These are phyloP conservation scores for Quillaja saponaria DNA, from an alignment of 306 rosid species.

Conservation along the genomic window DNA sequence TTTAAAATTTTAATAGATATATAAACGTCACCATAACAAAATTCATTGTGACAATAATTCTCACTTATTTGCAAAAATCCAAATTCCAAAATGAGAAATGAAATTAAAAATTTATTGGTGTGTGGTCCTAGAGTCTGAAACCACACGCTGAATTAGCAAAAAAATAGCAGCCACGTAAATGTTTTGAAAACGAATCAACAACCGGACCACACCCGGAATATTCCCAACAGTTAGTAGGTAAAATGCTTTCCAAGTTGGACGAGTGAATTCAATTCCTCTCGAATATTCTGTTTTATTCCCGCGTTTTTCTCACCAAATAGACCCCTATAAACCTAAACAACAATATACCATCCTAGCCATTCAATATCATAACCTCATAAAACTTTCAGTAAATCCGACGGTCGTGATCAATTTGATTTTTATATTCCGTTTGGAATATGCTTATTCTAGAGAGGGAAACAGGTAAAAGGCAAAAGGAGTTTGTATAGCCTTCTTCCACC, in stretches of 20 bases:
- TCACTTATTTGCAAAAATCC: too few species aligned
- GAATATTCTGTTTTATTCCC: constrained; percentile 60
- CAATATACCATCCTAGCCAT: not conserved
- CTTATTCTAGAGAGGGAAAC: not conserved
- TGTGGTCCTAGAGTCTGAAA: too few species aligned
- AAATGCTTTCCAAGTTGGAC: constrained; percentile 26
- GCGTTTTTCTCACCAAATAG: constrained; percentile 15
- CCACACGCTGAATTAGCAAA: too few species aligned
- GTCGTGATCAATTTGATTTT: not conserved
- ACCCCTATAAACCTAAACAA: not conserved
- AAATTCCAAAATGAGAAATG: too few species aligned
- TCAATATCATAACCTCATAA: not conserved
- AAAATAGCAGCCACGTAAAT: too few species aligned
- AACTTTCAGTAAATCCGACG: constrained; percentile 33
- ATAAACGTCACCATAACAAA: too few species aligned
- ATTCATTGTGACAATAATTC: too few species aligned
- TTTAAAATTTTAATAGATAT: too few species aligned
- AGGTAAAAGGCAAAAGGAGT: too few species aligned
- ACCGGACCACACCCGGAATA: constrained; percentile 44
- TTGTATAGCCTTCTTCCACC: constrained; percentile 1
- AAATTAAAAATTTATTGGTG: too few species aligned
- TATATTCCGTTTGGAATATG: not conserved
- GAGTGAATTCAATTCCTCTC: constrained; percentile 28
- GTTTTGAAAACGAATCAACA: too few species aligned
- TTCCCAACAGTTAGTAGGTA: constrained; percentile 3